Evolutionary conservation across 345 rosid genomes (phyloP), one percentile per base, ranked within the genome.

Genomic region (Eucalyptus sideroxylon): DNA sequence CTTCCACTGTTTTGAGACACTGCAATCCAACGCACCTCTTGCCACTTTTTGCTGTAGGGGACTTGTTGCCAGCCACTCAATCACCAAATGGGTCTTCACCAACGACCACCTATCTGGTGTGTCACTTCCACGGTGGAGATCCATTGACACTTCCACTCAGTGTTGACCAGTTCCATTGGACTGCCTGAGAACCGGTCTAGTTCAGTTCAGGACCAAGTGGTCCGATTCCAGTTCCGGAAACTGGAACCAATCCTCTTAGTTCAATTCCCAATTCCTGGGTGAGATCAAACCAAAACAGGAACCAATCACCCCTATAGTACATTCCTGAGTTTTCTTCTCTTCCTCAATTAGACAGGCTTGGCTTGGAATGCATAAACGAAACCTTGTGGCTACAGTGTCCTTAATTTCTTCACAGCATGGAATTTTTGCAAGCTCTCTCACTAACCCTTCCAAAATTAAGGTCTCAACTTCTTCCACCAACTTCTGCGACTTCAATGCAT

Each of bases 91-190:
- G 13, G 9, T 40, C 85, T 40, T 3, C 47, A 26, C 47, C 30
- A 11, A 37, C 7, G 3, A 12, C 47, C 30, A 21, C 1, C 47
- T 2, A 77, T 40, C 8, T 91, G 91, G 94, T 26, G 30, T 11
- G 30, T 56, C 62, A 26, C 62, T 56, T 24, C 62, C 62, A 56
- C 13, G 0, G 62, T 92, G 90, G 93, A 94, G 98, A 95, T 96
- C 97, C 91, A 94, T 97, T 96, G 98, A 96, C 50, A 96, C 99
- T 89, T 96, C 94, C 92, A 94, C 98, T 86, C 93, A 96, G 90
- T 91, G 99, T 82, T 86, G 27, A 27, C 72, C 51, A 50, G 27
- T 85, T 30, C 86, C 27, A 9, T 24, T 27, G 16, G 69, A 62
- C 31, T 13, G 8, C 69, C 16, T 14, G n/a, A 59, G 65, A 53